Base-by-base conservation (phyloP, 148 eudicot genomes). In the Arctostaphylos glauca region DNA sequence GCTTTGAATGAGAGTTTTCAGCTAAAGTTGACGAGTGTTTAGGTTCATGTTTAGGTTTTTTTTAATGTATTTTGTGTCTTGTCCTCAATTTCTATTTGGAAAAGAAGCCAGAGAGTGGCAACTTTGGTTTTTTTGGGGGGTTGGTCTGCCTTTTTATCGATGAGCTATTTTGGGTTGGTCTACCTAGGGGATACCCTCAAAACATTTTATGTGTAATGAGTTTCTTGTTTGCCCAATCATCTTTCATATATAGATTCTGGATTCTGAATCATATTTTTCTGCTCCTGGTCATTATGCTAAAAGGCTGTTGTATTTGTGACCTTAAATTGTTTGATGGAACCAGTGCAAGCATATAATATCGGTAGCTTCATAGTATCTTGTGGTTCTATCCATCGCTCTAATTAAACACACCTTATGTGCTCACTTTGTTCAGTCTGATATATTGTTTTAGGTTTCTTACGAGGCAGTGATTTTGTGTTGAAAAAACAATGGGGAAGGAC, bases 401-500 rank as follows among this genome's bases (percentile, higher is more conserved):
- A 18, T 44, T 16, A 10, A 73, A 31, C 53, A 31, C 3, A 6
- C 8, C 19, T 79, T 53, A 62, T 60, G 18, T 62, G 46, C 55
- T 15, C 66, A 43, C 44, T 38, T 67, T 9, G 5, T 38, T 21
- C 5, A 9, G 47, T 44, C 53, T 48, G 21, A 72, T 43, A 3
- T 2, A 4, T 58, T 18, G 9, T n/a, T 72, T 60, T n/a, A 21
- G 18, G 18, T 52, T 47, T 78, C 10, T 25, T 49, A 79, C 48
- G 56, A 75, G 70, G 25, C 46, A 47, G 74, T 85, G 81, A 68
- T 77, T 70, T 54, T 79, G 23, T 64, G 52, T 80, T 80, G 82
- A 86, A 83, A 23, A 64, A 87, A 83, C 73, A 56, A 93, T 93
- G 98, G 97, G 94, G 79, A 88, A 90, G 75, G 94, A 94, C 88